Evolutionary conservation across 1,284 basidiomycete species (phyloP).

Genomic region (Malassezia sympodialis): DNA sequence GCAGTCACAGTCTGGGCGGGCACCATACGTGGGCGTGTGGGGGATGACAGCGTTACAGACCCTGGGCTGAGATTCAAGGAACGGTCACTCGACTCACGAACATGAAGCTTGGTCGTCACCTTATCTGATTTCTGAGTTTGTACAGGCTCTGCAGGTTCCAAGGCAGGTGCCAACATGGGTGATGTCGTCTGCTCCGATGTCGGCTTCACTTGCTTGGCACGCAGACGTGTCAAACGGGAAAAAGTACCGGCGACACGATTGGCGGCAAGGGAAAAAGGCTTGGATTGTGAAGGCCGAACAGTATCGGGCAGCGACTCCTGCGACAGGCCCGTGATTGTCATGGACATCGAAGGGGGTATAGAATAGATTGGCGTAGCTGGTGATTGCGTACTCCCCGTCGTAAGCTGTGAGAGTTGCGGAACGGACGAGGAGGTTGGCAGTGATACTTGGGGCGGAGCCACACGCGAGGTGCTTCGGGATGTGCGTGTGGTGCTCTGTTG

Average conservation of each 20-base stretch:
- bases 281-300: neutral
- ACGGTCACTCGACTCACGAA: slow-evolving; percentile 3
- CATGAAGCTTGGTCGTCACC: neutral
- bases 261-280: slow-evolving; percentile 9
- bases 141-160: neutral
- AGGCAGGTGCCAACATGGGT: neutral
- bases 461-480: neutral
- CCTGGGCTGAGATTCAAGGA: neutral
- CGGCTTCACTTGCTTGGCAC: neutral
- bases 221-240: slow-evolving; percentile 16
- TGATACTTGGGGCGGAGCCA: neutral
- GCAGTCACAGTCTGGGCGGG: neutral
- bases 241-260: slow-evolving; percentile 14
- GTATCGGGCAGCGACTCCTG: neutral
- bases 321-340: neutral
- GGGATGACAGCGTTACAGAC: neutral
- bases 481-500: neutral
- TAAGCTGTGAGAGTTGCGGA: neutral
- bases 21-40: neutral
- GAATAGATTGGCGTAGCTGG: neutral
- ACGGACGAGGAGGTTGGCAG: neutral
- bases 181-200: neutral
- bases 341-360: neutral
- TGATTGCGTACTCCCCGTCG: neutral
- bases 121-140: neutral